A percentile compares a stretch with the other conserved stretches of the same genome.
phyloP scores from a whole-genome alignment of 345 rosid genomes.

The Garcia nutans region DNA sequence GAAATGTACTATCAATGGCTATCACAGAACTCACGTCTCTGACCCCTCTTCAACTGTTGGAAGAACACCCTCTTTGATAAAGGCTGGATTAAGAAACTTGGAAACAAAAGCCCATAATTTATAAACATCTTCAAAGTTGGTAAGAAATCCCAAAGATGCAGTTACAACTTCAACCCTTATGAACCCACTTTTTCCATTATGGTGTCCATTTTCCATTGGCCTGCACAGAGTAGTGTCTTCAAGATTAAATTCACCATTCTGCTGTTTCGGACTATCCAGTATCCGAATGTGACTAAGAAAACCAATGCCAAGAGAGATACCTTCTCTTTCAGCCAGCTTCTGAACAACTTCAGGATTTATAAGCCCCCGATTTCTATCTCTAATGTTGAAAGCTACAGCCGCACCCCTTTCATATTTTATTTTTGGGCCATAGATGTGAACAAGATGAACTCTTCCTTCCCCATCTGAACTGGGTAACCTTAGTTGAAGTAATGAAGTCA shows the following conservation, averaged over 20 bases:
- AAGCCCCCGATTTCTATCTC: constrained; percentile 64
- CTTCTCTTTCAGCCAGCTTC: constrained; percentile 89
- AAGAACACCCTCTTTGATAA: constrained; percentile 64
- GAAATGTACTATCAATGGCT: constrained; percentile 17
- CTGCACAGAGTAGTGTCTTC: constrained; percentile 65
- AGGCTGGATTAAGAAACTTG: constrained; percentile 77
- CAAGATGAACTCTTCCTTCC: constrained; percentile 57
- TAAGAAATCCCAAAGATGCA: constrained; percentile 90
- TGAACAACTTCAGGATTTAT: constrained; percentile 91
- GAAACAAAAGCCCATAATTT: constrained; percentile 87
- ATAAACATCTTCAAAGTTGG: constrained; percentile 95
- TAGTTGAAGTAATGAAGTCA: constrained; percentile 85
- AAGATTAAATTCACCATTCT: constrained; percentile 40
- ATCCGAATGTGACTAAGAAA: constrained; percentile 84
- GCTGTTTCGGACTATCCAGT: constrained; percentile 53
- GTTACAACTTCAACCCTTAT: constrained; percentile 87
- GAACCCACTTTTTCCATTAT: constrained; percentile 57
- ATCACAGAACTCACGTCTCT: constrained; percentile 40
- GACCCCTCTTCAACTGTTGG: constrained; percentile 75
- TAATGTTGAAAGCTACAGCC: constrained; percentile 85
- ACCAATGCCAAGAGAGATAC: constrained; percentile 85
- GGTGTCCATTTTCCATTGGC: constrained; percentile 68
- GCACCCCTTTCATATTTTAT: constrained; percentile 97
- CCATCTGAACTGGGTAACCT: constrained; percentile 63
- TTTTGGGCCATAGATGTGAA: constrained; percentile 94